These are phyloP conservation scores for Phytophthora meadii DNA, from an alignment of 352 stramenopile genomes.

Conservation along the genomic window DNA sequence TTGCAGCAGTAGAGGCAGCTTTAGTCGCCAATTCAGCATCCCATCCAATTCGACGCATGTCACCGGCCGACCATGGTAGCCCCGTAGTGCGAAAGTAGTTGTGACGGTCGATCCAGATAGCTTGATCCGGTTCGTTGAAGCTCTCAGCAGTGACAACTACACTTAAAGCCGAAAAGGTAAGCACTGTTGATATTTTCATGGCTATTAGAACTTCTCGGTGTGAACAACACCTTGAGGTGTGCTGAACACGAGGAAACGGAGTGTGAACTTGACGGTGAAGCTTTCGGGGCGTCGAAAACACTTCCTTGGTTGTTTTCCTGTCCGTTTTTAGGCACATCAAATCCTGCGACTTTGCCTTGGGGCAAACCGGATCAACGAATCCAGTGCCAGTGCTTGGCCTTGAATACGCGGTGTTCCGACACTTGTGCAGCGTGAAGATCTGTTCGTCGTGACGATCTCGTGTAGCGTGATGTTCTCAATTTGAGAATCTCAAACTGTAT, in stretches of 20 bases:
- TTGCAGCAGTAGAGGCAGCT: constrained; percentile 39
- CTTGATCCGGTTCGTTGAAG: constrained; percentile 44
- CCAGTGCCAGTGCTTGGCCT: constrained; percentile 2
- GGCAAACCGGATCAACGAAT: constrained; percentile 23
- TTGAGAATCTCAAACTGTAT: constrained; percentile 19
- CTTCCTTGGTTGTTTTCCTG: constrained; percentile 28
- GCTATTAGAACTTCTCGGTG: neutral
- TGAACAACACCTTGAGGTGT: constrained; percentile 9
- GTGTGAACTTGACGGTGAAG: constrained; percentile 16
- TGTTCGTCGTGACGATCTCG: constrained; percentile 16
- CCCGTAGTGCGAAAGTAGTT: constrained; percentile 78
- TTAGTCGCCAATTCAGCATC: constrained; percentile 49
- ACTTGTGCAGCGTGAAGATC: constrained; percentile 16
- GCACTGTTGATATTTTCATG: constrained; percentile 32
- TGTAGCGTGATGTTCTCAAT: neutral
- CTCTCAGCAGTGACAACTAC: constrained; percentile 21
- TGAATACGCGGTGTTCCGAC: constrained; percentile 11
- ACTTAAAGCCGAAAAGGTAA: constrained; percentile 10
- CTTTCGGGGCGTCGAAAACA: constrained; percentile 13
- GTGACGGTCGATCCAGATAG: constrained; percentile 73
- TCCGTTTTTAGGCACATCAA: constrained; percentile 24
- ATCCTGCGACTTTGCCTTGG: constrained; percentile 16
- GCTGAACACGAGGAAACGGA: constrained; percentile 13
- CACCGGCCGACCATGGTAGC: constrained; percentile 61
- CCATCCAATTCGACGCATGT: constrained; percentile 73